Evolutionary conservation across 1,284 basidiomycete genomes (phyloP).

Genomic region (Dichomitus squalens): DNA sequence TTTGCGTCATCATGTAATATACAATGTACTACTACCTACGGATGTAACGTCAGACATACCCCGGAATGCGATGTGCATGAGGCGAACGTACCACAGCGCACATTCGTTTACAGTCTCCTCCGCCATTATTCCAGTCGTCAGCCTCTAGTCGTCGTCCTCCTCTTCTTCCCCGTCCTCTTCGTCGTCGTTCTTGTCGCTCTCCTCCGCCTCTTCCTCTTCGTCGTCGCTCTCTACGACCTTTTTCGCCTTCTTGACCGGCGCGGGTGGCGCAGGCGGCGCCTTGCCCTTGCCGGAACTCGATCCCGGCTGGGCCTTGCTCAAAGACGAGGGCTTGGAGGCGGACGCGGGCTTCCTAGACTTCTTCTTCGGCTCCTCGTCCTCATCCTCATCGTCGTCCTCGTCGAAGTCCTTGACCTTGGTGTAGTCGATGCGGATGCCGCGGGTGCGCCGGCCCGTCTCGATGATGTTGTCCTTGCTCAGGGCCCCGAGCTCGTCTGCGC

Average conservation of each 20-base stretch:
- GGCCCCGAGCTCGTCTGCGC: constrained; percentile 36
- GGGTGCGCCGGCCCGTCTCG: constrained; percentile 34
- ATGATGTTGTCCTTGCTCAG: constrained; percentile 34
- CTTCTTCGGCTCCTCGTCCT: constrained; percentile 32
- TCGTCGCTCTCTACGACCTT: constrained; percentile 32
- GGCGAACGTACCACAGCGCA: background rate
- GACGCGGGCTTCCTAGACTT: constrained; percentile 6
- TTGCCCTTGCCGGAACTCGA: background rate
- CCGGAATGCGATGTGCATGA: too few species aligned
- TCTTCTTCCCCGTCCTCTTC: constrained; percentile 30
- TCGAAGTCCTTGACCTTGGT: constrained; percentile 34
- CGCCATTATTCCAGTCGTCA: constrained; percentile 3
- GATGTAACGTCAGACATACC: background rate
- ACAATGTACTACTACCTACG: constrained; percentile 1
- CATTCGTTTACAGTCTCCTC: background rate
- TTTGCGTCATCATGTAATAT: background rate
- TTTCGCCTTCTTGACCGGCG: constrained; percentile 23
- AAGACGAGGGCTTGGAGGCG: background rate
- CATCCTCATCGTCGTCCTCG: constrained; percentile 32
- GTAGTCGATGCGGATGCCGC: constrained; percentile 39
- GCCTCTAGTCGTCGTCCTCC: constrained; percentile 21
- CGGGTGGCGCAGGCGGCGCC: constrained; percentile 8
- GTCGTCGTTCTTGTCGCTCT: constrained; percentile 20
- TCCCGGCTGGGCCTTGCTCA: constrained; percentile 1
- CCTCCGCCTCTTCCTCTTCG: constrained; percentile 18